Conservation (phyloP, 306 rosid genomes). For the Cucumis cinereus region DNA sequence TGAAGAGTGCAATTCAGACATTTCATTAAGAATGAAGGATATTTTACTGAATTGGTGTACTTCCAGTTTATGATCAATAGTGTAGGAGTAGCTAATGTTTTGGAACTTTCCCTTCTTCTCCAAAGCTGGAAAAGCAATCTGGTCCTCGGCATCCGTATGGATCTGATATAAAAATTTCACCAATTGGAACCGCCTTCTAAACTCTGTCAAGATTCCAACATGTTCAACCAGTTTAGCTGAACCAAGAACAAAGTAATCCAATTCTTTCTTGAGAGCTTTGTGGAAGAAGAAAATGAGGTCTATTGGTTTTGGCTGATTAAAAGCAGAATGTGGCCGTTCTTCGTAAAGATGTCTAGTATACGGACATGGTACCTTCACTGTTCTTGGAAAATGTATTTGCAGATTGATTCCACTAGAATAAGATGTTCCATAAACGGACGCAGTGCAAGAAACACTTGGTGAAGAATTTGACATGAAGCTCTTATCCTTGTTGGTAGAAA, state of each 20-base stretch:
- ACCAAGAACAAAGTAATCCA: conserved; percentile 68
- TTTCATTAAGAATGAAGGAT: conserved; percentile 52
- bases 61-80: conserved; percentile 72
- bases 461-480: conserved; percentile 26
- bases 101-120: conserved; percentile 60
- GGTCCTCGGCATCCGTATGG: conserved; percentile 87
- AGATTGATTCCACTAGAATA: conserved; percentile 56
- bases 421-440: conserved; percentile 32
- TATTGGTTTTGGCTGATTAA: conserved; percentile 54
- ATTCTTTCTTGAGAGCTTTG: conserved; percentile 85
- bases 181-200: conserved; percentile 48
- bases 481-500: conserved; percentile 19
- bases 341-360: conserved; percentile 23
- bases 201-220: conserved; percentile 37
- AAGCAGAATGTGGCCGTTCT: conserved; percentile 24
- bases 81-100: conserved; percentile 79
- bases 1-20: conserved; percentile 37
- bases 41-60: conserved; percentile 41
- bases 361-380: conserved; percentile 31
- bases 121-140: conserved; percentile 90
- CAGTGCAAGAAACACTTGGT: conserved; percentile 26
- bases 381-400: conserved; percentile 50
- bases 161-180: conserved; percentile 55
- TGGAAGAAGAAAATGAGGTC: conserved; percentile 76
- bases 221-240: conserved; percentile 64